Conservation (phyloP, 345 rosid genomes). For the Melaleuca quinquenervia region DNA sequence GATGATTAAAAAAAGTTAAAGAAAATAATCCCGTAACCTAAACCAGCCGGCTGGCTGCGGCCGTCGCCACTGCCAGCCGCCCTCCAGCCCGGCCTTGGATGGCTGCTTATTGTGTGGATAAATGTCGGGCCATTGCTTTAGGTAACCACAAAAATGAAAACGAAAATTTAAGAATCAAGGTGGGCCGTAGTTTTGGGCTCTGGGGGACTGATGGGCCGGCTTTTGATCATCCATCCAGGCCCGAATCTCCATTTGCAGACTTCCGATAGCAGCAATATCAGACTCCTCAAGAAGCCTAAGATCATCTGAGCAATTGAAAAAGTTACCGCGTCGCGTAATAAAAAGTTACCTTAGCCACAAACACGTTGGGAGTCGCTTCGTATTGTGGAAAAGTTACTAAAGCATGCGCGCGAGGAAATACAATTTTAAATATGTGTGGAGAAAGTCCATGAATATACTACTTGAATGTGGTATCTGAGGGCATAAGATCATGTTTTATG, state of each 20-base stretch:
- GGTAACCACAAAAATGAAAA: background rate
- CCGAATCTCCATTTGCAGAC: background rate
- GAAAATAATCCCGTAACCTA: background rate
- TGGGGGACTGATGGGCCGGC: background rate
- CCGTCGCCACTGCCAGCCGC: background rate
- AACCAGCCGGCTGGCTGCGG: background rate
- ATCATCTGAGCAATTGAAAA: too few relatives aligned
- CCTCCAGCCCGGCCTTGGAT: background rate
- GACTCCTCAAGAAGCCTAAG: background rate
- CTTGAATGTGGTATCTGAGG: background rate
- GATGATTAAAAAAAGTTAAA: background rate
- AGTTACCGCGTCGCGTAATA: too few relatives aligned
- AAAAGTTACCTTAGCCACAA: too few relatives aligned
- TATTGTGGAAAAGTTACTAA: accelerated
- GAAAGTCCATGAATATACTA: background rate
- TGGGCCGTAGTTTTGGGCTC: background rate
- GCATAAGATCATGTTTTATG: background rate
- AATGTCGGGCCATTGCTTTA: background rate
- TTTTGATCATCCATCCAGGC: background rate
- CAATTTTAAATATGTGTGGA: background rate
- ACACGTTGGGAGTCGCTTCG: too few relatives aligned
- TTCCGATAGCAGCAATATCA: background rate
- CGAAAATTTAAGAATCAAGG: background rate
- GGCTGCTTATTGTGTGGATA: background rate
- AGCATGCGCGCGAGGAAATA: background rate